Evolutionary conservation across 306 rosid species (phyloP).

Genomic region (Begonia masoniana): DNA sequence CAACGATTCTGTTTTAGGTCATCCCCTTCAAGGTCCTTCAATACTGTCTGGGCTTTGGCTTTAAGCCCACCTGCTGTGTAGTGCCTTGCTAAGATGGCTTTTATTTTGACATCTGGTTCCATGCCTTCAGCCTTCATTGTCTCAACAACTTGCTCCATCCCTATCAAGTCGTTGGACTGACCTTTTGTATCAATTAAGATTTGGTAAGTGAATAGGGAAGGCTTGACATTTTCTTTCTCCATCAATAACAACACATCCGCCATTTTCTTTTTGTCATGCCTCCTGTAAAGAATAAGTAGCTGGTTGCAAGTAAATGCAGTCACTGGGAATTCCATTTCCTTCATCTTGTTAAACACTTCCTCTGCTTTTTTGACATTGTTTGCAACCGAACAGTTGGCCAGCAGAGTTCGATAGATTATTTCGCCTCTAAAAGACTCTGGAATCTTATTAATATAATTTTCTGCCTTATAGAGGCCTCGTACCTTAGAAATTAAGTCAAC

Average conservation of each 20-base stretch:
- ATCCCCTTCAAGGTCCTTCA: conserved; percentile 58
- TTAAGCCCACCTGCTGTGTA: conserved; percentile 48
- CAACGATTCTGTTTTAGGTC: conserved; percentile 18
- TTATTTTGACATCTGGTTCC: conserved; percentile 26
- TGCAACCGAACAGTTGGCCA: conserved; percentile 40
- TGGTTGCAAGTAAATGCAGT: conserved; percentile 58
- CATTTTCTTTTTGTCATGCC: conserved; percentile 51
- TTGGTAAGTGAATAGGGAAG: conserved; percentile 42
- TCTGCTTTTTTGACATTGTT: conserved; percentile 45
- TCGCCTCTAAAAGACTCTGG: conserved; percentile 74
- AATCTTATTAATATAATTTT: conserved; percentile 39
- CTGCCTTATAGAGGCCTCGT: conserved; percentile 54
- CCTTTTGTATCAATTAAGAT: conserved; percentile 60
- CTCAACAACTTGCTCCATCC: conserved; percentile 73
- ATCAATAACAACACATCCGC: conserved; percentile 66
- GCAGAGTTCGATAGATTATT: conserved; percentile 46
- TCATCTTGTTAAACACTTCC: conserved; percentile 65
- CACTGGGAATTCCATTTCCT: conserved; percentile 46
- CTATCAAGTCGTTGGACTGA: conserved; percentile 38
- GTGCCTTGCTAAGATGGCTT: conserved; percentile 34
- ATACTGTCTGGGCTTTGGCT: conserved; percentile 55
- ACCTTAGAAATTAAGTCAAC: conserved; percentile 63
- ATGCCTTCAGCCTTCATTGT: conserved; percentile 63
- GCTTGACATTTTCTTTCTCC: conserved; percentile 71
- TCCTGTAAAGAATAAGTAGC: conserved; percentile 67